Evolutionary conservation across 2,329 filamentous ascomycete species (phyloP).

Genomic region (Cytospora schulzeri): DNA sequence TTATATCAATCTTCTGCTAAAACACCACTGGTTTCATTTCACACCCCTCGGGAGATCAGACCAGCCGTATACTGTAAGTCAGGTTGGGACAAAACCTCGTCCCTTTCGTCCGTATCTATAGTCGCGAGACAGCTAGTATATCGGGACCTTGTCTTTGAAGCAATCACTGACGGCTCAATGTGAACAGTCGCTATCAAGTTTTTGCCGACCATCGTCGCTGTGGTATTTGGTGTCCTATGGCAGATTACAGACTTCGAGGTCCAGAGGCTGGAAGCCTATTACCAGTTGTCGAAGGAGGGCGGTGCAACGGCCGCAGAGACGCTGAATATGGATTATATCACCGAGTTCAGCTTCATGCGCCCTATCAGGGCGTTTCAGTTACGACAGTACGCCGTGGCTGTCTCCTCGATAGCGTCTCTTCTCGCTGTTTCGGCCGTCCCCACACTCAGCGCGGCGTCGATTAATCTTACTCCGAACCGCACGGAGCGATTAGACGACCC

Average conservation of each 20-base stretch:
- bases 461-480: slow-evolving; percentile 59
- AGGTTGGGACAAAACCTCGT: background rate
- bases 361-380: slow-evolving; percentile 64
- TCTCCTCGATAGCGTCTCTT: slow-evolving; percentile 65
- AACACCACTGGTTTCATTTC: slow-evolving; percentile 53
- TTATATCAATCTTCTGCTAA: slow-evolving; percentile 53
- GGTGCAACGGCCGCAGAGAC: slow-evolving; percentile 66
- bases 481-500: slow-evolving; percentile 46
- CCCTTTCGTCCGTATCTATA: background rate
- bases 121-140: background rate
- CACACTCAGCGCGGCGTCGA: slow-evolving; percentile 65
- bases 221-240: slow-evolving; percentile 66
- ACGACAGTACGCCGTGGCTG: slow-evolving; percentile 68
- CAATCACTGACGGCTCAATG: background rate
- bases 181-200: slow-evolving; percentile 60
- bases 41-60: slow-evolving; percentile 51
- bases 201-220: slow-evolving; percentile 61
- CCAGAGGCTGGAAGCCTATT: slow-evolving; percentile 66
- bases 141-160: background rate
- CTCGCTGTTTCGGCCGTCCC: slow-evolving; percentile 70
- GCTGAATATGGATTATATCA: slow-evolving; percentile 75
- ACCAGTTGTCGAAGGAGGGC: slow-evolving; percentile 62
- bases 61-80: slow-evolving; percentile 50
- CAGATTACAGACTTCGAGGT: slow-evolving; percentile 68
- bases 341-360: slow-evolving; percentile 65